These are phyloP conservation scores for Gossypium ekmanianum DNA, from an alignment of 345 rosid genomes.

Conservation along the genomic window DNA sequence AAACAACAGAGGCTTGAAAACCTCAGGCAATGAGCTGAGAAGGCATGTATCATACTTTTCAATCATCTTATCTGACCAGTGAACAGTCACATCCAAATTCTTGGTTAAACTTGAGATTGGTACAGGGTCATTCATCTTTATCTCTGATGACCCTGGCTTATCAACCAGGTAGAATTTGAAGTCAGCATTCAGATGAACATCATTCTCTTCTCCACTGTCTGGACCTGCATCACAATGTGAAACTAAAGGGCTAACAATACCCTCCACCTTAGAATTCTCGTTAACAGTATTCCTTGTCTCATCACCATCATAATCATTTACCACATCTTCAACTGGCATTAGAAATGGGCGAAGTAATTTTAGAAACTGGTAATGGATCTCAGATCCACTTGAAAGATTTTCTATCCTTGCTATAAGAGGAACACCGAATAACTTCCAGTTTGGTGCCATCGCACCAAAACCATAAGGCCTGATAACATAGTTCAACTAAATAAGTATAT, in stretches of 20 bases:
- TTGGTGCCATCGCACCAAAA: constrained; percentile 12
- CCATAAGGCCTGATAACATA: constrained; percentile 23
- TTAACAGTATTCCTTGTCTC: constrained; percentile 24
- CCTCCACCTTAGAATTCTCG: constrained; percentile 40
- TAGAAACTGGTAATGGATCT: constrained; percentile 35
- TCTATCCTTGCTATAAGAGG: constrained; percentile 49
- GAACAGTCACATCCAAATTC: constrained; percentile 31
- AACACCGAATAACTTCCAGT: constrained; percentile 40
- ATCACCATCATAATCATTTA: constrained; percentile 35
- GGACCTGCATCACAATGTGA: constrained; percentile 23
- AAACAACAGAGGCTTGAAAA: constrained; percentile 43
- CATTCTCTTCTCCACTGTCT: constrained; percentile 35
- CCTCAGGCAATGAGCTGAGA: constrained; percentile 47
- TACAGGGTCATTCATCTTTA: constrained; percentile 33
- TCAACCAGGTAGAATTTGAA: constrained; percentile 34
- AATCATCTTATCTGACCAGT: constrained; percentile 47
- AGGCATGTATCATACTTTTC: constrained; percentile 38
- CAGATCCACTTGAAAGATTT: constrained; percentile 36
- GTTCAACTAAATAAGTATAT: constrained; percentile 9
- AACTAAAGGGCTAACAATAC: constrained; percentile 27
- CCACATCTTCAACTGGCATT: constrained; percentile 32
- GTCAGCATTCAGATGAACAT: constrained; percentile 18
- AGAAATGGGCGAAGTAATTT: constrained; percentile 49
- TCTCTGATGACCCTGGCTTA: constrained; percentile 3
- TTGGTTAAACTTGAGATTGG: constrained; percentile 19